Evolutionary conservation across 306 rosid genomes (phyloP).

Genomic region (Begonia masoniana): DNA sequence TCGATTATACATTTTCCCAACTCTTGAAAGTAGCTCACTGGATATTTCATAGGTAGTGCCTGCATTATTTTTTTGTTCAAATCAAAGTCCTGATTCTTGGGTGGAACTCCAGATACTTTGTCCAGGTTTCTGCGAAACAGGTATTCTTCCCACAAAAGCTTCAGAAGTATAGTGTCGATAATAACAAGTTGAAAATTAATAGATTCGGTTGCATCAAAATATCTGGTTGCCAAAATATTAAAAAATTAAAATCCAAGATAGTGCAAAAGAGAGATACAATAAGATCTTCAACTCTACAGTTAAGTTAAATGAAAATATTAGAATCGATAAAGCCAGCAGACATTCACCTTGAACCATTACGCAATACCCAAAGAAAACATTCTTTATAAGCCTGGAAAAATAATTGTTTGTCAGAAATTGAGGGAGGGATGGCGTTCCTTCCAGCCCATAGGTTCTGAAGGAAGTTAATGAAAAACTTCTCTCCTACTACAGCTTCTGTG

Average conservation of each 20-base stretch:
- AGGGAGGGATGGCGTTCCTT: constrained; percentile 38
- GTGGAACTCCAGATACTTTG: constrained; percentile 25
- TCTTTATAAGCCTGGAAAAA: constrained; percentile 75
- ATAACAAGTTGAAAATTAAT: constrained; percentile 42
- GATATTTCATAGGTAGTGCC: constrained; percentile 24
- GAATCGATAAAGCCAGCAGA: constrained; percentile 7
- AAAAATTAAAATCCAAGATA: constrained; percentile 7
- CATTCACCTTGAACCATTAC: constrained; percentile 63
- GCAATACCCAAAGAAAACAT: constrained; percentile 76
- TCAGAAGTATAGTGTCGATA: constrained; percentile 47
- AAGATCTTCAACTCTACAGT: neutral
- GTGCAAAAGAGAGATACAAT: neutral
- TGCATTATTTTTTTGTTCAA: constrained; percentile 25
- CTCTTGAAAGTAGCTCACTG: constrained; percentile 53
- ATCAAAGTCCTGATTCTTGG: constrained; percentile 19
- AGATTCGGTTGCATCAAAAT: constrained; percentile 38
- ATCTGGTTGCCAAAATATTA: constrained; percentile 40
- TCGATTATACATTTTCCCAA: constrained; percentile 62
- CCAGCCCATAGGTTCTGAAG: constrained; percentile 77
- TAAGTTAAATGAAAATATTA: neutral
- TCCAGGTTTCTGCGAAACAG: constrained; percentile 31
- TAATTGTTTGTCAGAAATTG: constrained; percentile 39
- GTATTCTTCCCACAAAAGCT: constrained; percentile 67
- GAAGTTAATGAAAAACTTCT: constrained; percentile 60
- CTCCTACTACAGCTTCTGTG: constrained; percentile 50